Base-by-base conservation (phyloP, 495 filamentous ascomycete species). In the Gamarada debralockiae region DNA sequence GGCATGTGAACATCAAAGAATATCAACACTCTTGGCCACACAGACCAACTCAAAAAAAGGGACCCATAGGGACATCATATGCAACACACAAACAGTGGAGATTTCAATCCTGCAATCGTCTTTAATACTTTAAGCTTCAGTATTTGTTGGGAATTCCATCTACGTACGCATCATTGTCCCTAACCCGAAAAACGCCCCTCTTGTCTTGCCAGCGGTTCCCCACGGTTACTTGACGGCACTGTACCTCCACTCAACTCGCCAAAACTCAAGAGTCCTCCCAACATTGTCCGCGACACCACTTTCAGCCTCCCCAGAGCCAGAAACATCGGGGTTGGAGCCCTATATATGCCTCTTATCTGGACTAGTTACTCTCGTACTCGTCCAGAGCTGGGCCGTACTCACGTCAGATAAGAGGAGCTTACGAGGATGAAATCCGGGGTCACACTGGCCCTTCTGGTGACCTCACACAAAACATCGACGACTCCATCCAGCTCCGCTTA, bases 401-500 rank as follows among this genome's bases (percentile, higher is more conserved):
- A 29, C 27, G 27, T 29, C 46, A 36, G 20, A 39, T 50, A 25
- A n/a, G 29, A 9, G 8, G 15, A 31, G 42, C 18, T 21, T 42
- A 27, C 20, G 43, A 50, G 36, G 14, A 53, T 48, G 49, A 52
- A 25, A 50, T 27, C 40, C 42, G 31, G 41, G 15, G 29, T 44
- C 41, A 48, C 39, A 45, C 31, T 52, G 41, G 15, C 48, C 7
- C 7, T n/a, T 42, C 20, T 20, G 33, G 36, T 9, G 21, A 34
- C 34, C 38, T 50, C 21, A 50, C 46, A 21, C 37, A 18, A n/a
- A 24, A 23, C 38, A 48, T 29, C 49, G 17, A 37, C 27, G 3
- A 7, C 18, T 40, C 1, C 3, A 23, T 22, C 46, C n/a, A n/a
- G 8, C 37, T 23, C 40, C 21, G 12, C 27, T 15, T 33, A 31